A percentile compares a stretch with the other conserved stretches of the same genome.
Conservation (phyloP, 2,329 filamentous ascomycete species). For the Bretziella fagacearum region DNA sequence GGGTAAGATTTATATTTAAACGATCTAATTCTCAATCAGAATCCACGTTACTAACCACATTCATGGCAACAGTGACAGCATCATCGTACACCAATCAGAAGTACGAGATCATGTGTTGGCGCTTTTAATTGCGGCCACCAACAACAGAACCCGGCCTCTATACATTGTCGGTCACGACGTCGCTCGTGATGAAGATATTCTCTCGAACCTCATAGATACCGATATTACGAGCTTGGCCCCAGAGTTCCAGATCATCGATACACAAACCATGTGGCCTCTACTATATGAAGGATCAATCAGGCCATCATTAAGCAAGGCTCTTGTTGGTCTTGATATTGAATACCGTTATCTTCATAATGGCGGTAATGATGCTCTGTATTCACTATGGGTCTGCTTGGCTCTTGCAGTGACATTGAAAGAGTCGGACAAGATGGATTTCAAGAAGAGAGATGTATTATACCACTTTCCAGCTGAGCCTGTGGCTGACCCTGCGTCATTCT, state of each 20-base stretch:
- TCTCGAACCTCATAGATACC: background rate
- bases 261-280: conserved; percentile 50
- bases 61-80: background rate
- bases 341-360: conserved; percentile 65
- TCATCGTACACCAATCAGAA: background rate
- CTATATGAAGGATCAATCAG: conserved; percentile 36
- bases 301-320: conserved; percentile 41
- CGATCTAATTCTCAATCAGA: too few species aligned
- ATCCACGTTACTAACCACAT: too few species aligned
- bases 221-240: background rate
- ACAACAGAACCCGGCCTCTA: background rate
- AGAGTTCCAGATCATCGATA: conserved; percentile 50
- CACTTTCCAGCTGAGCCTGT: background rate
- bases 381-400: conserved; percentile 55
- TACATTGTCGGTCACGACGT: conserved; percentile 61
- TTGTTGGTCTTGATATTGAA: conserved; percentile 45
- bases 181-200: conserved; percentile 13
- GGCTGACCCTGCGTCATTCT: background rate
- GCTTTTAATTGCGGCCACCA: background rate
- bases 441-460: background rate
- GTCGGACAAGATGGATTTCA: background rate
- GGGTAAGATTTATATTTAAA: conserved; percentile 34
- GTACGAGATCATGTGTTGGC: background rate
- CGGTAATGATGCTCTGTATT: conserved; percentile 72
- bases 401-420: conserved; percentile 6